A percentile compares a stretch with the other conserved stretches of the same genome.
These are phyloP conservation scores for Cryptococcus sp. DNA, from an alignment of 1,284 basidiomycete species.

Conservation along the genomic window DNA sequence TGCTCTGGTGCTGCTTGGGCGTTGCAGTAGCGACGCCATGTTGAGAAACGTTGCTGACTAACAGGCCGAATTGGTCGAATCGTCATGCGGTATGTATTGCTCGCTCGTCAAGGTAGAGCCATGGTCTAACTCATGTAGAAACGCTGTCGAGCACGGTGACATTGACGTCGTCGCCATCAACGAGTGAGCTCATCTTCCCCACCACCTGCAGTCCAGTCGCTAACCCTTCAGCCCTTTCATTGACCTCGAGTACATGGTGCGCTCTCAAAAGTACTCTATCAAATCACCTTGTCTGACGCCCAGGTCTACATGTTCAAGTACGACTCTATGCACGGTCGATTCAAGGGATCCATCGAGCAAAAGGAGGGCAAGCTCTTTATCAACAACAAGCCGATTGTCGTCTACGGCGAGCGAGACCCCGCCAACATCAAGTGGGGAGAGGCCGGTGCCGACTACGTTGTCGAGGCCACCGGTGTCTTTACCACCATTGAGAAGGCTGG, in stretches of 20 bases:
- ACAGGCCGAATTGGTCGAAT: conserved; percentile 96
- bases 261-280: neutral
- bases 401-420: conserved; percentile 86
- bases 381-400: conserved; percentile 70
- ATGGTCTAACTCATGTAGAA: conserved; percentile 49
- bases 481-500: conserved; percentile 85
- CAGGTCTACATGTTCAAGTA: conserved; percentile 98
- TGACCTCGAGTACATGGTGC: conserved; percentile 85
- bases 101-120: neutral
- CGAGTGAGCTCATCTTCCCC: too few species aligned
- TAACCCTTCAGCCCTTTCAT: conserved; percentile 79
- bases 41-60: neutral
- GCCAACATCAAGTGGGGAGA: conserved; percentile 76
- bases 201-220: too few species aligned
- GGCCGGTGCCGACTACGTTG: conserved; percentile 83
- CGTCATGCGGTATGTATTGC: conserved; percentile 59
- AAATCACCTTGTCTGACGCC: neutral
- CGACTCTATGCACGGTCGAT: conserved; percentile 92
- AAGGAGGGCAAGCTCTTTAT: conserved; percentile 89
- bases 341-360: conserved; percentile 75
- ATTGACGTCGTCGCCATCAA: conserved; percentile 83
- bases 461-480: conserved; percentile 99
- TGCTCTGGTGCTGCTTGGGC: neutral
- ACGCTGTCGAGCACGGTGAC: conserved; percentile 72
- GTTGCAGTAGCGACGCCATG: conserved; percentile 3